Percentiles rank a stretch among this genome's conserved stretches.
These are phyloP conservation scores for Aureococcus anophagefferens DNA, from an alignment of 108 stramenopile genomes.

Conservation along the genomic window DNA sequence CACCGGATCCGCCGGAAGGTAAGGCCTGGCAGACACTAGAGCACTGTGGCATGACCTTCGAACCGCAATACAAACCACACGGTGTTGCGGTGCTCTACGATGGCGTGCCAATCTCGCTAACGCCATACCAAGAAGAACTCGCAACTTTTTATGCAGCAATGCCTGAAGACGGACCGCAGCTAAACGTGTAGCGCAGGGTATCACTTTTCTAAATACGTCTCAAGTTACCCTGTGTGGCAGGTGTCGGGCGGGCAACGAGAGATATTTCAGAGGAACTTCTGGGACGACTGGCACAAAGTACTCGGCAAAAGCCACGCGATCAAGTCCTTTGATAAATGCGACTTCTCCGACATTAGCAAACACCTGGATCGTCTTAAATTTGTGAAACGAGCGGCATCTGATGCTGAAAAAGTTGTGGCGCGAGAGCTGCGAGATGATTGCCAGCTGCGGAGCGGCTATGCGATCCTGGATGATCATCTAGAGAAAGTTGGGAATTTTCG, in stretches of 20 bases:
- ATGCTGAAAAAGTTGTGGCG: conserved; percentile 76
- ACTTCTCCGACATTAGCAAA: conserved; percentile 76
- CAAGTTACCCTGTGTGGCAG: no score
- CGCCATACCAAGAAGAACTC: conserved; percentile 84
- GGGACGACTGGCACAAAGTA: conserved; percentile 67
- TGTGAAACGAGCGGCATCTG: conserved; percentile 81
- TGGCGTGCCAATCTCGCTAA: conserved; percentile 73
- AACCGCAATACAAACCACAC: conserved; percentile 84
- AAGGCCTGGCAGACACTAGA: conserved; percentile 89
- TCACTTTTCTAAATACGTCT: no score
- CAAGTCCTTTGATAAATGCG: conserved; percentile 79
- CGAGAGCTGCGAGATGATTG: conserved; percentile 73
- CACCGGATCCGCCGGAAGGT: conserved; percentile 67
- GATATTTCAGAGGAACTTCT: conserved; percentile 94
- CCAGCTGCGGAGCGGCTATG: conserved; percentile 68
- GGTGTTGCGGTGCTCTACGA: conserved; percentile 85
- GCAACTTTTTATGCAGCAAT: conserved; percentile 95
- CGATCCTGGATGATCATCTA: conserved; percentile 91
- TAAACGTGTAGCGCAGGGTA: no score
- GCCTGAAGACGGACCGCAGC: conserved; percentile 88
- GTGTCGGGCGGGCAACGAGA: conserved; percentile 74
- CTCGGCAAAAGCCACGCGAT: conserved; percentile 69
- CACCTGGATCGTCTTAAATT: conserved; percentile 75
- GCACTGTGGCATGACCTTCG: conserved; percentile 89
- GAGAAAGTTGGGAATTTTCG: conserved; percentile 68